These are phyloP conservation scores for Metschnikowia noctiluminum DNA, from an alignment of 805 yeast genomes.

Conservation along the genomic window DNA sequence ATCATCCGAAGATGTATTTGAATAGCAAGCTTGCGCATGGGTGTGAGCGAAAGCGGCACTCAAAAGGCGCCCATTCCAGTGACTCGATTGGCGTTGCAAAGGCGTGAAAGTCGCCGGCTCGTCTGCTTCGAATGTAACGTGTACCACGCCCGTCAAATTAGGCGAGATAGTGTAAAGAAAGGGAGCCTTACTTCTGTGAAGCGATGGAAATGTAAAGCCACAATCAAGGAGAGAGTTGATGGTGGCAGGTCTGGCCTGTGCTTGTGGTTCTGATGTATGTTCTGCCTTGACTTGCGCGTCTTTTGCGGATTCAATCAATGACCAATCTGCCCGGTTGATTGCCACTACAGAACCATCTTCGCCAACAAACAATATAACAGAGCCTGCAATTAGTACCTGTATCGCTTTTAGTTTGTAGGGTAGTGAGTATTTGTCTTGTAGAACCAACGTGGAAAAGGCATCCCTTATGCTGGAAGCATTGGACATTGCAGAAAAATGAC, in stretches of 20 bases:
- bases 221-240: conserved; percentile 48
- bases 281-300: neutral
- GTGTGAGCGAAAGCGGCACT: conserved; percentile 59
- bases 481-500: conserved; percentile 32
- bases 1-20: conserved; percentile 67
- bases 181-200: conserved; percentile 19
- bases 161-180: conserved; percentile 47
- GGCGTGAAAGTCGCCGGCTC: conserved; percentile 4
- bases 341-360: conserved; percentile 46
- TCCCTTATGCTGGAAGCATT: conserved; percentile 12
- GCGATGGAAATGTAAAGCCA: conserved; percentile 49
- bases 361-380: conserved; percentile 36
- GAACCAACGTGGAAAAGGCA: conserved; percentile 11
- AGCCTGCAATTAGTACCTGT: conserved; percentile 36
- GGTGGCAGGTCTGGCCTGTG: conserved; percentile 21
- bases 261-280: neutral
- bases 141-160: conserved; percentile 42
- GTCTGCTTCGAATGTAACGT: conserved; percentile 14
- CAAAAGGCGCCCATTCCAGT: conserved; percentile 34
- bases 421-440: conserved; percentile 28
- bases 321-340: conserved; percentile 37
- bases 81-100: conserved; percentile 1
- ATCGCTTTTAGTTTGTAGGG: conserved; percentile 29
- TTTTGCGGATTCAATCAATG: conserved; percentile 10
- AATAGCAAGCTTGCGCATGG: conserved; percentile 69